Evolutionary conservation across 305 asterid species (phyloP).

Genomic region (Fraxinus velutina): DNA sequence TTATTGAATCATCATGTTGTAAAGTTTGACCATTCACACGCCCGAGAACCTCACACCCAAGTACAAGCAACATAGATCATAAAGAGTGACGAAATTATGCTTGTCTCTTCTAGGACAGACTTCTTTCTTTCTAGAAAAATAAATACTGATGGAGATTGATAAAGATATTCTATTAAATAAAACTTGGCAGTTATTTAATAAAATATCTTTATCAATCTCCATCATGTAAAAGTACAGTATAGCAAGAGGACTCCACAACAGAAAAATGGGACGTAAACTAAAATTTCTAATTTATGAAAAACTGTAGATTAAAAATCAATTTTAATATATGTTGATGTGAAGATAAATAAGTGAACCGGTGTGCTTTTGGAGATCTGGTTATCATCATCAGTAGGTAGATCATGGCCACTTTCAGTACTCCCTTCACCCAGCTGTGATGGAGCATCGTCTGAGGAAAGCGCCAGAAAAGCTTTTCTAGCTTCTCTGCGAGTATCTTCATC

Average conservation of each 20-base stretch:
- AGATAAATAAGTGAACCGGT: conserved; percentile 48
- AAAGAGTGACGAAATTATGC: background rate
- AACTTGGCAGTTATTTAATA: background rate
- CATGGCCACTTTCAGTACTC: conserved; percentile 30
- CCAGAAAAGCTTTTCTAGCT: conserved; percentile 77
- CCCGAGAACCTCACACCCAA: background rate
- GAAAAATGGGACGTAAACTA: conserved; percentile 5
- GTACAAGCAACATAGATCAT: background rate
- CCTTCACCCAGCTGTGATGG: conserved; percentile 42
- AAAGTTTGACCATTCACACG: background rate
- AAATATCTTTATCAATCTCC: background rate
- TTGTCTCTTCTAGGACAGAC: background rate
- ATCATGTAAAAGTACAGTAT: background rate
- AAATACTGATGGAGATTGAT: background rate
- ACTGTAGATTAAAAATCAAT: background rate
- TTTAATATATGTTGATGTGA: conserved; percentile 11
- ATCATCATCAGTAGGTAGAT: conserved; percentile 45
- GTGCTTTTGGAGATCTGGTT: conserved; percentile 48
- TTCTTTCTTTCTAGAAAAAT: background rate
- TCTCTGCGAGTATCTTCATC: conserved; percentile 67
- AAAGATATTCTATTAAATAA: background rate
- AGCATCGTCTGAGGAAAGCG: conserved; percentile 44
- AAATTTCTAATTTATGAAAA: conserved; percentile 8
- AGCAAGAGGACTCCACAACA: background rate
- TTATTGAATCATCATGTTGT: background rate